Evolutionary conservation across 148 eudicot genomes (phyloP).

Genomic region (Hydrangea macrophylla): DNA sequence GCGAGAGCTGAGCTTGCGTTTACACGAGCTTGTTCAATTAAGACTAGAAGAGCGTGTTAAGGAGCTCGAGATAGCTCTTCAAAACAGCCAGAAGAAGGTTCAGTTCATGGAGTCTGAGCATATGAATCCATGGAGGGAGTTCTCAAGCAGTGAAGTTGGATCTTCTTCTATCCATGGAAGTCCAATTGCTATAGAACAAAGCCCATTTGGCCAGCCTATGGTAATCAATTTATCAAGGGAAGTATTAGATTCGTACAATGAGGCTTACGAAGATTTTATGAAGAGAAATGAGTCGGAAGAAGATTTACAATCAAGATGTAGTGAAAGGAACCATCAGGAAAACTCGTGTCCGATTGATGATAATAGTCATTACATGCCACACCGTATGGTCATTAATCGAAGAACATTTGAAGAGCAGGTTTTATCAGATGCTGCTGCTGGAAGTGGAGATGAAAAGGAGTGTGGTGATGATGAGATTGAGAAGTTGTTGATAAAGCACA

Average conservation of each 20-base stretch:
- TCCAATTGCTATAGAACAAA: constrained; percentile 21
- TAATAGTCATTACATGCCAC: constrained; percentile 10
- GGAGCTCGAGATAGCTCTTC: constrained; percentile 69
- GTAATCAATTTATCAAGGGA: constrained; percentile 66
- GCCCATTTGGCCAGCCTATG: constrained; percentile 37
- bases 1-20: constrained; percentile 57
- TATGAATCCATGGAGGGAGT: constrained; percentile 31
- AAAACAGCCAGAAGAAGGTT: constrained; percentile 46
- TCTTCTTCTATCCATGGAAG: constrained; percentile 36
- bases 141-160: constrained; percentile 29
- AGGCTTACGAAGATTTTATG: constrained; percentile 48
- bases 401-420: constrained; percentile 17
- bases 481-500: constrained; percentile 66
- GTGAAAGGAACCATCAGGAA: background rate
- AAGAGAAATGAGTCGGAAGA: constrained; percentile 37
- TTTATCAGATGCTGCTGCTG: constrained; percentile 20
- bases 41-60: constrained; percentile 64
- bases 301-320: constrained; percentile 6
- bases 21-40: constrained; percentile 75
- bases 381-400: background rate
- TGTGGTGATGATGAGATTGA: constrained; percentile 47
- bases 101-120: constrained; percentile 39
- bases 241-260: constrained; percentile 67
- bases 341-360: background rate
- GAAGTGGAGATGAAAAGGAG: constrained; percentile 24